Base-by-base conservation (phyloP, 164 flowering plant species). In the Tetrastigma voinierianum region DNA sequence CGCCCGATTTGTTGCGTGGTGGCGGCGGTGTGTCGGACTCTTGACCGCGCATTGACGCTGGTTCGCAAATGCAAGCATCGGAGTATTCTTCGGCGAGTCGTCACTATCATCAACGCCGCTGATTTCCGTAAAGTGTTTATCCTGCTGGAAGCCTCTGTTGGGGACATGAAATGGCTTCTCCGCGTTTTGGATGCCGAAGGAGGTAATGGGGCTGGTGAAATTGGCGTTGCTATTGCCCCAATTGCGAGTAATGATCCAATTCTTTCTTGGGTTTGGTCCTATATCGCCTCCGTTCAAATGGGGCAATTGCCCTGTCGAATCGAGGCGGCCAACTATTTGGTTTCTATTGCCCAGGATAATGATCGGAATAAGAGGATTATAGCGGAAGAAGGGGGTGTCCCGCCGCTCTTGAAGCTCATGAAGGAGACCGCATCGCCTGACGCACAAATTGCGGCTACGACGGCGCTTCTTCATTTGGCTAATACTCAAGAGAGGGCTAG, bases 221-320 rank as follows among this genome's bases (percentile, higher is more conserved):
- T 66, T 17, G 74, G 19, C 15, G 56, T 78, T 21, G 52, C 76
- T 12, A 72, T 78, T 0, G 77, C 82, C 0, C 82, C 82, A 9
- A 78, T 78, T 9, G 82, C 82, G 4, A 75, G 72, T 48, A 78
- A 72, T 57, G 82, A 78, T 56, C 82, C 82, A 23, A 78, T 78
- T 46, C 65, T 78, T 15, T 62, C 79, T 2, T 75, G 74, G 77
- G 79, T 78, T 25, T 78, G 82, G 82, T 70, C 79, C 44, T 75
- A 17, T 47, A 70, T 78, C 24, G 75, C 74, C 10, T 9, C 72
- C 10, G 53, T 76, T n/a, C 73, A 72, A 12, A 64, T 70, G 70
- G 77, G 79, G 2, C 67, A 58, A 18, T 46, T 65, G 47, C n/a
- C 69, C 0, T 75, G 67, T n/a, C 70, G 74, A 16, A 61, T 70